Evolutionary conservation across 495 filamentous ascomycete species (phyloP), one percentile per base, ranked within the genome.

Genomic region (Elasticomyces elasticus): DNA sequence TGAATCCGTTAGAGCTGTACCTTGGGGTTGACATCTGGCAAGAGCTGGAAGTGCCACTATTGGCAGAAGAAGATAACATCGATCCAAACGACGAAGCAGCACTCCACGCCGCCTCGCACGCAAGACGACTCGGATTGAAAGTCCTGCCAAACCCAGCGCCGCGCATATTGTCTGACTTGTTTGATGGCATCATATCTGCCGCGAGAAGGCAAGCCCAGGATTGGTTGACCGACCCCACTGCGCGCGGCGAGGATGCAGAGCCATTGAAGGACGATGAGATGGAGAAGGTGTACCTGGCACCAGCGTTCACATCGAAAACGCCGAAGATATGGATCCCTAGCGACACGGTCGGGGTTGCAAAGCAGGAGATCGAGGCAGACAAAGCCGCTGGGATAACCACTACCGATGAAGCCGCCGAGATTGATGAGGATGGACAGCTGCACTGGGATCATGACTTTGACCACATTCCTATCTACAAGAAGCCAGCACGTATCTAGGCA

Each of bases 301-400:
- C 90, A 1, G 73, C 80, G 5, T 77, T 94, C 53, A 79, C 62
- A 10, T 74, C 80, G 10, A 64, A 71, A 52, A 74, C 81, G 1
- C 85, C 87, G 22, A 68, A 90, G 35, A 73, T 96, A 25, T 95
- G 90, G 90, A 83, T 96, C 52, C 86, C 89, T 5, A 74, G 76
- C 45, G 90, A 96, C 62, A 68, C 75, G 1, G 72, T 83, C 52
- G 90, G 90, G 45, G 75, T 95, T 37, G 85, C 80, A 38, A 75
- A 74, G 66, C 83, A 90, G 69, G 90, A 95, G 72, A 72, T 89
- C 43, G 71, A 71, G 17, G 83, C 89, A 62, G 86, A 82, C 15
- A 71, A 73, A 59, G 77, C 76, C 55, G 82, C 86, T 37, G 67
- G 65, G 4, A 84, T 95, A 44, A 76, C 79, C 3, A 89, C 88